Base-by-base conservation (phyloP, 1,284 basidiomycete species). In the Porogramme epimiltina region DNA sequence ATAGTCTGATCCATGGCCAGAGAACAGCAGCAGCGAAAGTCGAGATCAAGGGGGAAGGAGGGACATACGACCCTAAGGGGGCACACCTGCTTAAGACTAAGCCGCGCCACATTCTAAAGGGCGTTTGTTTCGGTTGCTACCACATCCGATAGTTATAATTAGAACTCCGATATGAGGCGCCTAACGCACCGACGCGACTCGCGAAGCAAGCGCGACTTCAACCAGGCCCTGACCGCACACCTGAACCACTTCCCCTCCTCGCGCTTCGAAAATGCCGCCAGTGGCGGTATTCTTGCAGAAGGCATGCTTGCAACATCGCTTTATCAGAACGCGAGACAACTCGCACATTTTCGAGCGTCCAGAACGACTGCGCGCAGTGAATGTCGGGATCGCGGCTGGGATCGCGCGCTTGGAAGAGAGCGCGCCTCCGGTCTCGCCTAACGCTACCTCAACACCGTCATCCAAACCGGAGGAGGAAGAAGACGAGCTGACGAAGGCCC, bases 341-440 rank as follows among this genome's bases (percentile, higher is more conserved):
- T 90, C 87, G 0, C 75, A 77, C 48, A 86, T 95, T 52, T 84
- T 94, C 19, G 94, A 97, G 66, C 80, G 91, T n/a, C 94, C 93
- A 0, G 90, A 95, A 68, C 82, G 94, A n/a, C 72, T 97, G 15
- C 80, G 86, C 41, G 93, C 93, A 0, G 82, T 95, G 41, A 84
- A 87, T 52, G 63, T 89, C 8, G 94, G 94, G 1, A 75, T 95
- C 4, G 80, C 91, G 2, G 87, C 88, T 3, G 90, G 89, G 0
- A 76, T 90, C 23, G 80, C 92, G 13, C 80, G 87, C 34, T 71
- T 95, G 4, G 87, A 91, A 61, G 75, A 78, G 47, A 25, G 42
- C 39, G 51, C 33, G 11, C 33, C 45, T 20, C n/a, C n/a, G n/a
- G n/a, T n/a, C n/a, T n/a, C n/a, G n/a, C n/a, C n/a, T n/a, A n/a